Percentiles rank a stretch among this genome's conserved stretches.
Conservation (phyloP, 2,329 filamentous ascomycete species). For the Aureobasidium sp. region DNA sequence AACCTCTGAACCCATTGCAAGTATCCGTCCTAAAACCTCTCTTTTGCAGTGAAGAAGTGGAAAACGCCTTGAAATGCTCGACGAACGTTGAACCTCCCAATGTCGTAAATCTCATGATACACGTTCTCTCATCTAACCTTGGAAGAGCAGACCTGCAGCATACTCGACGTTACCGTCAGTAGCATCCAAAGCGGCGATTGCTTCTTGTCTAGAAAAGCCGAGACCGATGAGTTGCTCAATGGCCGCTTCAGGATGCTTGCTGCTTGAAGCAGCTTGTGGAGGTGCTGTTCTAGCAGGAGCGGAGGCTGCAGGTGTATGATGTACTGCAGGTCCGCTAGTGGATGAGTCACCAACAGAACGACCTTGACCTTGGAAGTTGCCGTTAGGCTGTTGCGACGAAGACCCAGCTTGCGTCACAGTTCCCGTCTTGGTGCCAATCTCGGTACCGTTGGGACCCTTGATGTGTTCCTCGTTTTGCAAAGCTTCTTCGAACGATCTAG, state of each 20-base stretch:
- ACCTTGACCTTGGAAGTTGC: slow-evolving; percentile 26
- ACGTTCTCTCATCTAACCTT: slow-evolving; percentile 14
- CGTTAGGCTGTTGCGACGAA: slow-evolving; percentile 18
- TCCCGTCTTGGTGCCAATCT: slow-evolving; percentile 76
- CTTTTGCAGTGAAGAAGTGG: background rate
- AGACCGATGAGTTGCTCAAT: slow-evolving; percentile 70
- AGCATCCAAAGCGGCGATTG: slow-evolving; percentile 71
- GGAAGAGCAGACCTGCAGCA: slow-evolving; percentile 72
- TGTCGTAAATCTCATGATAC: background rate
- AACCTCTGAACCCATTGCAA: background rate
- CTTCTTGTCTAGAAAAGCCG: slow-evolving; percentile 68
- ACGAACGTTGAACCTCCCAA: background rate
- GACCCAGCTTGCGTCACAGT: slow-evolving; percentile 54
- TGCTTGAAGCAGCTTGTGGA: slow-evolving; percentile 17
- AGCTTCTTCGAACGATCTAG: slow-evolving; percentile 67
- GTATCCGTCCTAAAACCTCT: background rate
- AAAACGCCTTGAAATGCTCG: slow-evolving; percentile 4
- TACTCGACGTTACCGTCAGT: slow-evolving; percentile 79
- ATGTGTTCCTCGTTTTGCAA: slow-evolving; percentile 66
- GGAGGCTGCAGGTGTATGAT: slow-evolving; percentile 15
- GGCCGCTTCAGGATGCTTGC: slow-evolving; percentile 51
- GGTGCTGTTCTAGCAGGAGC: slow-evolving; percentile 10
- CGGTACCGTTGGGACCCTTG: slow-evolving; percentile 76
- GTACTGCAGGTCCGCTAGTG: slow-evolving; percentile 6
- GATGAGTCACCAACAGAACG: slow-evolving; percentile 22